Evolutionary conservation across 805 yeast species (phyloP), one percentile per base, ranked within the genome.

Genomic region (Wickerhamomyces subpelliculosus): DNA sequence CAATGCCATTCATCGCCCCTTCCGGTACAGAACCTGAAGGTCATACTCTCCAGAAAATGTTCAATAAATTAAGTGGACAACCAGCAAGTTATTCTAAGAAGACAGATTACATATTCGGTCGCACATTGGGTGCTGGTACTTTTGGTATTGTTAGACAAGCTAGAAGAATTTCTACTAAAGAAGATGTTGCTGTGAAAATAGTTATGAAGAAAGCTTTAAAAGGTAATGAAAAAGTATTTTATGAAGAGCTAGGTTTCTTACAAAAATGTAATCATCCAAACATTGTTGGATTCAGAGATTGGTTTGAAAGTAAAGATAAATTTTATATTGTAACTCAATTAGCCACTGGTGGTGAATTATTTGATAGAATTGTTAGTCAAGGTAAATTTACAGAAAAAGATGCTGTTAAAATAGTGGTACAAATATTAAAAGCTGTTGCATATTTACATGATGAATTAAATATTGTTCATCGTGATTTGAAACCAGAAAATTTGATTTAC

Each of bases 321-420:
- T 88, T 85, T 61, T 90, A 86, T 56, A 82, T 90, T 41, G 96
- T 87, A 16, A 90, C 97, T 2, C 96, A 90, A 59, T 67, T 90
- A 54, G 97, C 97, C 19, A 82, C 88, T 2, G 98, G 98, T 23
- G 98, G 98, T 36, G 98, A 90, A 60, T 65, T 90, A 41, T 90
- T 90, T 55, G 96, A 89, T 45, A 67, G 97, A 38, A 87, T 90
- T 45, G 72, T 88, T 29, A 67, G 76, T 35, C 68, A 79, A 51
- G 96, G 97, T 12, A 72, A 80, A 39, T 90, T 87, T 61, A 85
- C 96, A 5, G 98, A 90, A 58, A 70, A 69, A 44, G 96, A 89
- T 57, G 97, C 97, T 2, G 80, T 84, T 10, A 62, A 67, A 39
- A 80, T 88, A 35, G 67, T 89, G 12, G 68, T 71, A 28, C 95